A percentile compares a stretch with the other conserved stretches of the same genome.
phyloP scores from a whole-genome alignment of 306 rosid genomes.

The Abrus pulchellus region DNA sequence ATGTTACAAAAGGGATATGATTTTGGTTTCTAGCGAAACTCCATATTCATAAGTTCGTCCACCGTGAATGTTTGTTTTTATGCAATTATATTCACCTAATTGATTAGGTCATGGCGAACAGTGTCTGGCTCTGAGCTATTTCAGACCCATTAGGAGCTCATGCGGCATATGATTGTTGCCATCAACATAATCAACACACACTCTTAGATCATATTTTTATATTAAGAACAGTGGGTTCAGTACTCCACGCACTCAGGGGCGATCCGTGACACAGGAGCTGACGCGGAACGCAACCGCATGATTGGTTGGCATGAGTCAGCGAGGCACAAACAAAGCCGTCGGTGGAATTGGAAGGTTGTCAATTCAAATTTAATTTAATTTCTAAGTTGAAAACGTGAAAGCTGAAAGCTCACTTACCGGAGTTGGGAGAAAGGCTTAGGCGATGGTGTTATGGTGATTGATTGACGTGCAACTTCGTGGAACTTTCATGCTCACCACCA shows the following conservation, averaged over 20 bases:
- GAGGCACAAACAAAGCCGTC: constrained; percentile 30
- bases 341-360: constrained; percentile 34
- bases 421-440: not conserved
- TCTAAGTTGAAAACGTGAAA: constrained; percentile 30
- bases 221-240: constrained; percentile 23
- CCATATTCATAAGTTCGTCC: not conserved
- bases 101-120: constrained; percentile 17
- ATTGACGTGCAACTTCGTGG: constrained; percentile 20
- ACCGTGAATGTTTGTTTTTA: not conserved
- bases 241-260: not conserved
- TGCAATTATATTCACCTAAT: constrained; percentile 18
- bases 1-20: not conserved
- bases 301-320: constrained; percentile 41
- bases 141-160: not conserved
- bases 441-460: not conserved
- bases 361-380: not conserved
- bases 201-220: not conserved
- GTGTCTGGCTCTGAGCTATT: not conserved
- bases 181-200: not conserved
- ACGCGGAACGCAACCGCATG: constrained; percentile 50
- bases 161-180: constrained; percentile 28
- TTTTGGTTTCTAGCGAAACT: not conserved
- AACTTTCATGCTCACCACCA: constrained; percentile 36
- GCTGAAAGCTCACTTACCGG: constrained; percentile 7
- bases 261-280: constrained; percentile 42